Evolutionary conservation across 441 rosid species (phyloP).

Genomic region (Eugenia klotzschiana): DNA sequence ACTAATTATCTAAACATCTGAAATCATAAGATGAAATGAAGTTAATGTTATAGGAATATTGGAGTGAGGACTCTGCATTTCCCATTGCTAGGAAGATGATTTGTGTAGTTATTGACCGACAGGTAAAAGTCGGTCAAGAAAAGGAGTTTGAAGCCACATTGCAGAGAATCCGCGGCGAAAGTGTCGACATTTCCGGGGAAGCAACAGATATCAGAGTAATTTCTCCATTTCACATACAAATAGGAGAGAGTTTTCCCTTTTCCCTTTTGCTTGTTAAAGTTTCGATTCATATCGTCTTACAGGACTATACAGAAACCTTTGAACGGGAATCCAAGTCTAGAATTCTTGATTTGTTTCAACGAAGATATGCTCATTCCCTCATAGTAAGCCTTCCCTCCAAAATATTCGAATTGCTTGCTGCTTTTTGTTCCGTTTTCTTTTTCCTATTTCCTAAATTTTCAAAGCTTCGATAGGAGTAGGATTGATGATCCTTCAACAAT

Average conservation of each 20-base stretch:
- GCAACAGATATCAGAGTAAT: conserved; percentile 37
- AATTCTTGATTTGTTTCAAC: conserved; percentile 25
- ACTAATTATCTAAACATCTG: neutral
- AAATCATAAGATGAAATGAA: neutral
- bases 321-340: conserved; percentile 4
- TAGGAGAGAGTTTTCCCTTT: conserved; percentile 9
- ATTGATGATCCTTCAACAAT: conserved; percentile 3
- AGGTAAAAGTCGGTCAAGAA: conserved; percentile 28
- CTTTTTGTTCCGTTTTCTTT: neutral
- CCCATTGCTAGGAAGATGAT: neutral
- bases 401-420: neutral
- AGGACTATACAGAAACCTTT: conserved; percentile 14
- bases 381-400: conserved; percentile 21
- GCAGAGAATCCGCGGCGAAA: conserved; percentile 30
- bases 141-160: conserved; percentile 19
- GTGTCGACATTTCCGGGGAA: conserved; percentile 37
- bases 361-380: conserved; percentile 33
- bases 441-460: neutral
- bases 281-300: neutral
- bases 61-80: neutral
- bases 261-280: conserved; percentile 8
- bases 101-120: neutral
- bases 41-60: neutral
- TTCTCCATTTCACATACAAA: neutral
- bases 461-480: conserved; percentile 9